Base-by-base conservation (phyloP, 2,329 filamentous ascomycete genomes). In the Ophiocordyceps polyrhachis-furcata region DNA sequence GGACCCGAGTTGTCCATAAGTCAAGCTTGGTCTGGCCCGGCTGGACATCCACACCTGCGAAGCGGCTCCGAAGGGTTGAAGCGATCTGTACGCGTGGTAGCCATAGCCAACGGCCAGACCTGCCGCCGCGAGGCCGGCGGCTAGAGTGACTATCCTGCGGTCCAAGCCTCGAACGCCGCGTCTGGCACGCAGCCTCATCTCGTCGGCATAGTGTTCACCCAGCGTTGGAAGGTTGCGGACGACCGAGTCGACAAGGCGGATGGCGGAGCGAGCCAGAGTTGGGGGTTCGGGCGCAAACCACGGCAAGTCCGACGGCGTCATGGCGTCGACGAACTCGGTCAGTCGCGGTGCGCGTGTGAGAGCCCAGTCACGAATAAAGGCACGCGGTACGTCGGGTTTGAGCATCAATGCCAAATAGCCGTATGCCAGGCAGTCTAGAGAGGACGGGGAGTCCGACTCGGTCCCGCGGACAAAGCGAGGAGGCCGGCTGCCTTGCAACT, bases 391-490 rank as follows among this genome's bases (percentile, higher is more conserved):
- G 13, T 61, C 55, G 8, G 62, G 60, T 44, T 67, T 62, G 20
- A 81, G 66, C 66, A 91, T 82, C 43, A 95, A 63, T 2, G 76
- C 71, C 32, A 96, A 65, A 58, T 93, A 93, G 12, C 80, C 91
- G 53, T 85, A 75, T 0, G 77, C 79, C 42, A 95, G 60, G 56
- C 84, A 94, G 60, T 95, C 88, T 21, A 93, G 49, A 20, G 52
- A 61, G 0, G 61, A 59, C 4, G 57, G 41, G 14, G 47, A 41
- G 0, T 48, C 48, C 1, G 47, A 45, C 31, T 32, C 31, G 5
- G 35, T 4, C 2, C 11, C 15, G 2, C 48, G 35, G 42, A 64
- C 59, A 49, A 65, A 64, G 23, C 55, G 50, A n/a, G 63, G 44
- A 3, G 43, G 21, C 41, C 51, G 49, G 20, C 53, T 49, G n/a